phyloP scores from a whole-genome alignment of 2,329 filamentous ascomycete genomes.

The Cordyceps cateniannulata region DNA sequence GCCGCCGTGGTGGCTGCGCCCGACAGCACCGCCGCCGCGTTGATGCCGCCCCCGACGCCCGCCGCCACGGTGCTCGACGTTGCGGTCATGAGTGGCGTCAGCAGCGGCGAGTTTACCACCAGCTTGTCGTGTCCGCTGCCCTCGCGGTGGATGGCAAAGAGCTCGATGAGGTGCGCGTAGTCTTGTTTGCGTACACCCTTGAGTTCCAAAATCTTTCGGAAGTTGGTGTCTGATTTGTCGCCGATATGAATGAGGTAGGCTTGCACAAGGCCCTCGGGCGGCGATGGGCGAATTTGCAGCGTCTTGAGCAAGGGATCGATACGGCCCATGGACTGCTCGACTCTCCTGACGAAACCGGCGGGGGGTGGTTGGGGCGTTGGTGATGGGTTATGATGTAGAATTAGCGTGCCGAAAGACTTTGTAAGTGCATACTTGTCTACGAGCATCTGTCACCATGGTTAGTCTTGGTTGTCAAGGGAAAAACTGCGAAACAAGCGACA shows the following conservation, averaged over 20 bases:
- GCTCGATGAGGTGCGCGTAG: conserved; percentile 73
- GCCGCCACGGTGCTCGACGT: conserved; percentile 30
- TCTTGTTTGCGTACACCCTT: conserved; percentile 87
- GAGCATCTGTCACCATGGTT: conserved; percentile 61
- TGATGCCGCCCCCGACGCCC: conserved; percentile 31
- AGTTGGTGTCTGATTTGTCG: conserved; percentile 89
- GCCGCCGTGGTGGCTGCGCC: conserved; percentile 25
- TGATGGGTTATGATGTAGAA: conserved; percentile 54
- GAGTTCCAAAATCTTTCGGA: conserved; percentile 90
- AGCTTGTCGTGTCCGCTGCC: conserved; percentile 65
- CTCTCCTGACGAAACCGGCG: conserved; percentile 73
- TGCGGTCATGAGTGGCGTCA: conserved; percentile 56
- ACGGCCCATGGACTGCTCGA: conserved; percentile 75
- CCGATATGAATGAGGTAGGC: conserved; percentile 96
- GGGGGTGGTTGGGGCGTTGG: conserved; percentile 34
- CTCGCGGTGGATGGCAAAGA: conserved; percentile 77
- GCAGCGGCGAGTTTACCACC: conserved; percentile 60
- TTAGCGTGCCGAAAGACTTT: conserved; percentile 66
- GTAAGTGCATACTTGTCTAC: conserved; percentile 90
- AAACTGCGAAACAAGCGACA: conserved; percentile 10
- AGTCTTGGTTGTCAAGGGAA: conserved; percentile 14
- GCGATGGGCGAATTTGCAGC: conserved; percentile 84
- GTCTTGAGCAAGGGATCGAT: conserved; percentile 94
- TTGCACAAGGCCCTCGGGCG: conserved; percentile 89
- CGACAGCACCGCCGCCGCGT: conserved; percentile 35